phyloP scores from a whole-genome alignment of 345 rosid genomes.

The Salix arbutifolia region DNA sequence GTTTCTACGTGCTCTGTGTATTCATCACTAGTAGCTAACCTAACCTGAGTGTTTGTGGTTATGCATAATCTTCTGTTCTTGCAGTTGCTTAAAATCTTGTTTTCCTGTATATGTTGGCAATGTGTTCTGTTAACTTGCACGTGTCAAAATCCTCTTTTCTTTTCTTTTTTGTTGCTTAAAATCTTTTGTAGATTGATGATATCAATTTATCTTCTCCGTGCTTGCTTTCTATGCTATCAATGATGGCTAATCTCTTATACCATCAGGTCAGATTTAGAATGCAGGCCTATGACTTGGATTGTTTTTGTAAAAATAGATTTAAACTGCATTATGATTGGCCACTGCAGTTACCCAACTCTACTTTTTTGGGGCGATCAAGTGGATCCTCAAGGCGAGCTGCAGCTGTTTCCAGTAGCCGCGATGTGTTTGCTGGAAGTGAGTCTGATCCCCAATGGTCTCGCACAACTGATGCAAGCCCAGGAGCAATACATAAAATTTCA shows the following conservation, averaged over 20 bases:
- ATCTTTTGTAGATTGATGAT: neutral
- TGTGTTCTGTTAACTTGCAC: neutral
- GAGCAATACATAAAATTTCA: constrained; percentile 42
- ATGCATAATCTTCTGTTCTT: neutral
- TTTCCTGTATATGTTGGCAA: neutral
- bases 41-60: neutral
- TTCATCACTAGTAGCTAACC: neutral
- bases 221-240: neutral
- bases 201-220: neutral
- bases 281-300: neutral
- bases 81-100: neutral
- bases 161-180: neutral
- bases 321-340: constrained; percentile 10
- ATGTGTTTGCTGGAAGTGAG: constrained; percentile 55
- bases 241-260: neutral
- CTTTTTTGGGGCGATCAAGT: constrained; percentile 55
- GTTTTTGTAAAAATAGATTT: neutral
- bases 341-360: constrained; percentile 55
- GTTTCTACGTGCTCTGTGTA: neutral
- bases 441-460: constrained; percentile 52
- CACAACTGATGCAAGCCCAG: constrained; percentile 48
- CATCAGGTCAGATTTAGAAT: neutral
- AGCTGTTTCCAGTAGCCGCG: constrained; percentile 54
- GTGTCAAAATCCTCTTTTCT: neutral
- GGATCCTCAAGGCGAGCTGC: constrained; percentile 57